Conservation (phyloP, 192 early-diverging fungal species). For the Coemansia sp. region DNA sequence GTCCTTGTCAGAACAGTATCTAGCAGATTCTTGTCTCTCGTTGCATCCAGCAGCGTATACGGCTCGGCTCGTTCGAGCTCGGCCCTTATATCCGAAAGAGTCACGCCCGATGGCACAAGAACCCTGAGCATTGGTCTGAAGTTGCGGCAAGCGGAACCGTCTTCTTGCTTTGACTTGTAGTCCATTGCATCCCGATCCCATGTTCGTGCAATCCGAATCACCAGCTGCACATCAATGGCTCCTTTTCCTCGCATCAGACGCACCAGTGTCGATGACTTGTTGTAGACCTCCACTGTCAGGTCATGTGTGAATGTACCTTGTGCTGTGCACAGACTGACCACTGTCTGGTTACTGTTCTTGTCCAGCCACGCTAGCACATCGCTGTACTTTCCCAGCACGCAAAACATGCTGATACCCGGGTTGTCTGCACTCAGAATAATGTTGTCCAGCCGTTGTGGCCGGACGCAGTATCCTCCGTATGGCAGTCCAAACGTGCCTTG, state of each 20-base stretch:
- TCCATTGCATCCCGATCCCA: conserved; percentile 25
- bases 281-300: conserved; percentile 38
- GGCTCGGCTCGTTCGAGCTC: conserved; percentile 17
- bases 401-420: conserved; percentile 36
- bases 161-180: neutral
- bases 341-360: conserved; percentile 10
- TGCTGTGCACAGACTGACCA: conserved; percentile 17
- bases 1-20: conserved; percentile 21
- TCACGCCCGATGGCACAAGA: conserved; percentile 40
- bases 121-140: conserved; percentile 47
- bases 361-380: conserved; percentile 38
- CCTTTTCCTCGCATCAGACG: conserved; percentile 24
- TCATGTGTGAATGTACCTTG: conserved; percentile 48
- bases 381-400: conserved; percentile 33
- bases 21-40: conserved; percentile 20
- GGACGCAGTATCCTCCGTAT: conserved; percentile 51
- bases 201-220: conserved; percentile 41
- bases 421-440: conserved; percentile 33
- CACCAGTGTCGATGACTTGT: conserved; percentile 17
- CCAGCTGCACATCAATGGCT: conserved; percentile 27
- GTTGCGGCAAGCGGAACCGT: conserved; percentile 5
- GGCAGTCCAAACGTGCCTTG: conserved; percentile 53
- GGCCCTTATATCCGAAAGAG: conserved; percentile 23
- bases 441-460: conserved; percentile 13
- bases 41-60: conserved; percentile 19